Base-by-base conservation (phyloP, 1,284 basidiomycete genomes). In the Pseudozyma thailandica region DNA sequence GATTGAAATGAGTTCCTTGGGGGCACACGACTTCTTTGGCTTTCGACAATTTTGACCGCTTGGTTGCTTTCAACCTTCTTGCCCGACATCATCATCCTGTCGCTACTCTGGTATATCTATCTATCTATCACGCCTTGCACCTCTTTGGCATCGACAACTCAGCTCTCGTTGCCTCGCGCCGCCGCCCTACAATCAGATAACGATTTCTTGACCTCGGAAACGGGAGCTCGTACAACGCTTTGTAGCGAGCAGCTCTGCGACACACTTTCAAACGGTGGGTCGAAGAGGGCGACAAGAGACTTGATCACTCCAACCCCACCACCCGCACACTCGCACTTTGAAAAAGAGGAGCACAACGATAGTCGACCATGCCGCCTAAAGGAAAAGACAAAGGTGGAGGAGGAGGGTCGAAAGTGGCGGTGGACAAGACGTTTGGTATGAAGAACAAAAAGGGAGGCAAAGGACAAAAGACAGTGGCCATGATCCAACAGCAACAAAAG, bases 381-480 rank as follows among this genome's bases (percentile, higher is more conserved):
- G 58, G 55, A 23, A 75, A 77, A 44, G 72, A 66, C 51, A 73
- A 79, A 43, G 68, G 53, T 16, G 75, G 72, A 38, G 62, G 72
- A 35, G 62, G 72, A 33, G 91, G 92, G 90, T 60, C 72, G 45
- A 80, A 81, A 57, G 79, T 77, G 12, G 57, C 59, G 8, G 56
- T 77, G 27, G 80, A 82, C 69, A 82, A 81, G 59, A 80, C 79
- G 16, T 95, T 95, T 84, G 92, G 93, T 59, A 87, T 94, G 89
- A 94, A 94, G 88, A 95, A 94, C 85, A 90, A 91, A 72, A 73
- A 94, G 86, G 94, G 92, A 13, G 86, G 91, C 73, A 97, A 92
- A 84, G 94, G 93, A 26, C 92, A 98, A 86, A 90, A 91, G 81
- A 87, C 91, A 71, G 90, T 96, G 21, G 88, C 89, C 45, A 85